Conservation (phyloP, 192 early-diverging fungal species). For the Entomortierella chlamydospora region DNA sequence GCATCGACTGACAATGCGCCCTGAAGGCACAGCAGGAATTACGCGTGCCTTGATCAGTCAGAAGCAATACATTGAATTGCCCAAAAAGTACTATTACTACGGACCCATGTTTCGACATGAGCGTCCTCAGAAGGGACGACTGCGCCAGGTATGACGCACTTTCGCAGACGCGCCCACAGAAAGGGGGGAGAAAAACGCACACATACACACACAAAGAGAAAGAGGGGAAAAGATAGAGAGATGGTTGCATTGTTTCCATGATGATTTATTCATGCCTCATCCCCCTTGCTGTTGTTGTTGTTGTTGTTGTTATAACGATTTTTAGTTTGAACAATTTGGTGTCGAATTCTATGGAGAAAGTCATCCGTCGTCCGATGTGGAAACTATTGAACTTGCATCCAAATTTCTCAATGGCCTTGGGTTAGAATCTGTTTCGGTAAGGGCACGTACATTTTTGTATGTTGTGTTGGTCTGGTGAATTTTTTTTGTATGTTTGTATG, state of each 20-base stretch:
- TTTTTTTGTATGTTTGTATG: too few relatives aligned
- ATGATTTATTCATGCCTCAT: too few relatives aligned
- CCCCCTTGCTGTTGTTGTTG: too few relatives aligned
- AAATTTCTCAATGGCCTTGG: slow-evolving; percentile 57
- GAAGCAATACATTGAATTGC: slow-evolving; percentile 55
- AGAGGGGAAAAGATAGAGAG: too few relatives aligned
- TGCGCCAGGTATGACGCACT: slow-evolving; percentile 70
- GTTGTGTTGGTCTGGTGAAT: too few relatives aligned
- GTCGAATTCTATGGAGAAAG: slow-evolving; percentile 66
- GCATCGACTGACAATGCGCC: slow-evolving; percentile 73
- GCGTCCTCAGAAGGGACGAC: slow-evolving; percentile 74
- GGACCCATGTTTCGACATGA: slow-evolving; percentile 81
- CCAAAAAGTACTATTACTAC: slow-evolving; percentile 68
- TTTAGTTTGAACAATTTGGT: slow-evolving; percentile 80
- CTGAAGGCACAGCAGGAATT: slow-evolving; percentile 74
- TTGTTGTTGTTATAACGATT: too few relatives aligned
- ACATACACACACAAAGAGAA: too few relatives aligned
- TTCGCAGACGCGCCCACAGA: too few relatives aligned
- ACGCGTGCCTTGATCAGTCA: slow-evolving; percentile 60
- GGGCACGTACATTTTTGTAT: not conserved
- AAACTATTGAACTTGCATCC: slow-evolving; percentile 66
- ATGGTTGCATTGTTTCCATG: too few relatives aligned
- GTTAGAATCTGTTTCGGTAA: slow-evolving; percentile 32
- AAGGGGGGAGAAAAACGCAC: too few relatives aligned
- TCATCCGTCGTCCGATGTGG: slow-evolving; percentile 69